Base-by-base conservation (phyloP, 768 basidiomycete genomes). In the Mycena kentingensis region DNA sequence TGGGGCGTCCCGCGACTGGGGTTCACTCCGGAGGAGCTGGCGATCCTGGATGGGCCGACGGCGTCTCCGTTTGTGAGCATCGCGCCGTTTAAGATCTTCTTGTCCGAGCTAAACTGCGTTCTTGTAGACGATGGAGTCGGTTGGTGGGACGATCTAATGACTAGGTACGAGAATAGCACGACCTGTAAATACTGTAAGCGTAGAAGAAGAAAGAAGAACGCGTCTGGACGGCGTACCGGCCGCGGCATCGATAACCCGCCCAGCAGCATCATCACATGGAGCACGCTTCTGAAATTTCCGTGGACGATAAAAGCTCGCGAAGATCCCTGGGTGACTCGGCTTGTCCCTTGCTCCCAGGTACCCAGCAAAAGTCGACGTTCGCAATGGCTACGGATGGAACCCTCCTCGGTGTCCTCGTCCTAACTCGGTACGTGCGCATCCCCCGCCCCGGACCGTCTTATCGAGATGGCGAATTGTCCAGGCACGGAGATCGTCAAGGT, bases 21-120 rank as follows among this genome's bases (percentile, higher is more conserved):
- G 0, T 94, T 97, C 65, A 87, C 86, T 0, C 62, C 67, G 3
- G 88, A 88, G 54, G 95, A 97, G 63, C 71, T 98, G 32, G 75
- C 75, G 2, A 86, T 93, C 19, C 77, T 98, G n/a, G 95, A 97
- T 65, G 87, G 90, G 2, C 90, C 93, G 0, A 88, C 90, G 0
- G 94, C 95, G 11, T 92, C 90, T 13, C 79, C 84, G n/a, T 90
- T 89, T 59, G 88, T 91, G 62, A 74, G 89, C 82, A 5, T 56
- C 38, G 4, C 26, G 4, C 43, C 38, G 22, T 25, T 4, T 49
- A 34, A 38, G 79, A 81, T 54, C 78, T 77, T 1, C 83, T 85
- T 66, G 58, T 63, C 64, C 22, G 54, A 60, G 28, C 26, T 49
- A 7, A 6, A n/a, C n/a, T n/a, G n/a, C 16, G 10, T 1, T 49